Conservation (phyloP, 2,329 filamentous ascomycete species). For the Hypoxylon sp. region DNA sequence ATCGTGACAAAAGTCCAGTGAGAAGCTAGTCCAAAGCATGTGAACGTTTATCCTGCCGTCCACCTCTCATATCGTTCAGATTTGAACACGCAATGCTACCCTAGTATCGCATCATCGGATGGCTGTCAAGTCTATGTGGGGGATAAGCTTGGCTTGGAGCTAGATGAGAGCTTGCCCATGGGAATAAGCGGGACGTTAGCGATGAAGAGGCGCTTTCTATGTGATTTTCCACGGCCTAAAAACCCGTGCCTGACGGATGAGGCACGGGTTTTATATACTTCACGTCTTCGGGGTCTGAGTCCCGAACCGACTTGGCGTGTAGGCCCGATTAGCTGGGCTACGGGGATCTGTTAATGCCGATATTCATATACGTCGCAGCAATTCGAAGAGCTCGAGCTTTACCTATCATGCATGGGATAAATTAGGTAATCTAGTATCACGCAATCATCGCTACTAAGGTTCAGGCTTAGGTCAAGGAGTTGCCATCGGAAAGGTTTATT, state of each 20-base stretch:
- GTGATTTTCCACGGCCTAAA: conserved; percentile 6
- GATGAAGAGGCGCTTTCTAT: conserved; percentile 19
- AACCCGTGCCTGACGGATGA: conserved; percentile 35
- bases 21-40: conserved; percentile 3
- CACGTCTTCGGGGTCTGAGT: conserved; percentile 9
- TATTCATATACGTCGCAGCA: conserved; percentile 5
- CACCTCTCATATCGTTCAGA: conserved; percentile 9
- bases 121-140: conserved; percentile 20
- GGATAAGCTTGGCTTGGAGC: conserved; percentile 29
- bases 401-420: conserved; percentile 3
- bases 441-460: conserved; percentile 24
- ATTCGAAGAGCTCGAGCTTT: not conserved
- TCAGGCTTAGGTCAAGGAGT: not conserved
- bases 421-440: conserved; percentile 22
- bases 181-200: conserved; percentile 24
- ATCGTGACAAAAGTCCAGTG: conserved; percentile 1
- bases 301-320: conserved; percentile 18
- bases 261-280: conserved; percentile 36
- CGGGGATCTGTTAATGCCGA: not conserved
- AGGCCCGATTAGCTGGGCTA: conserved; percentile 22
- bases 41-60: conserved; percentile 3
- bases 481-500: not conserved
- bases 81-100: conserved; percentile 30
- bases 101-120: conserved; percentile 33
- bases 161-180: conserved; percentile 12